Conservation (phyloP, 2,329 filamentous ascomycete species). For the Plectosphaerella cucumerina region DNA sequence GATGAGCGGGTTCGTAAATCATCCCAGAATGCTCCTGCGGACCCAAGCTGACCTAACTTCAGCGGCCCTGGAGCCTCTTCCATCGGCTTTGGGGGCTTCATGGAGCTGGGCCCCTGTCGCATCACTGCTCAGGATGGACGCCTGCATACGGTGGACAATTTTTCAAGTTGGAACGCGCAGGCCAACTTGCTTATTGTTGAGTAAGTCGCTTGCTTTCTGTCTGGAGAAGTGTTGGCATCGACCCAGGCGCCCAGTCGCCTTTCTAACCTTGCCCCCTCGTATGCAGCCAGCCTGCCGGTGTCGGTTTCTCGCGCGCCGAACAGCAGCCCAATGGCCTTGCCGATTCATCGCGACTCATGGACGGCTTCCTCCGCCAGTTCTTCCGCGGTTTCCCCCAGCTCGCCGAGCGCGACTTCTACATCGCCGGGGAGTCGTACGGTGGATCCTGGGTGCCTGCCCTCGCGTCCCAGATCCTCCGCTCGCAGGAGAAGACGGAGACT, state of each 20-base stretch:
- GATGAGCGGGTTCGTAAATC: neutral
- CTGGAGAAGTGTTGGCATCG: too few species aligned
- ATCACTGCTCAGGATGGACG: conserved; percentile 1
- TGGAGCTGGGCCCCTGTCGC: conserved; percentile 3
- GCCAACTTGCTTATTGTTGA: conserved; percentile 1
- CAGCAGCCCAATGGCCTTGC: neutral
- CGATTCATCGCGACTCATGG: neutral
- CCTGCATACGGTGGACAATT: neutral
- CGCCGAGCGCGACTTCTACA: neutral
- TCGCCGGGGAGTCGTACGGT: conserved; percentile 1
- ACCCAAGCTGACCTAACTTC: neutral
- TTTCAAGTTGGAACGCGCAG: conserved; percentile 1
- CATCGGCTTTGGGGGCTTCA: conserved; percentile 1
- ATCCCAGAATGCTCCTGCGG: neutral
- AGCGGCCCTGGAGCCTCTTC: conserved; percentile 4
- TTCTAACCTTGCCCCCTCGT: neutral
- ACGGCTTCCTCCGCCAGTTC: neutral
- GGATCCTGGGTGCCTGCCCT: conserved; percentile 1
- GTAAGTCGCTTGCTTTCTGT: neutral
- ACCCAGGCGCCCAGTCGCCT: neutral
- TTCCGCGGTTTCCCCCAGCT: neutral
- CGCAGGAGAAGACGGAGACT: neutral
- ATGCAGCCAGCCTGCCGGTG: neutral
- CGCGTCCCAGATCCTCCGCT: neutral
- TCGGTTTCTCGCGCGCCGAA: neutral